Evolutionary conservation across 73 alveolate genomes (phyloP).

Genomic region (Paraurostyla sp.): DNA sequence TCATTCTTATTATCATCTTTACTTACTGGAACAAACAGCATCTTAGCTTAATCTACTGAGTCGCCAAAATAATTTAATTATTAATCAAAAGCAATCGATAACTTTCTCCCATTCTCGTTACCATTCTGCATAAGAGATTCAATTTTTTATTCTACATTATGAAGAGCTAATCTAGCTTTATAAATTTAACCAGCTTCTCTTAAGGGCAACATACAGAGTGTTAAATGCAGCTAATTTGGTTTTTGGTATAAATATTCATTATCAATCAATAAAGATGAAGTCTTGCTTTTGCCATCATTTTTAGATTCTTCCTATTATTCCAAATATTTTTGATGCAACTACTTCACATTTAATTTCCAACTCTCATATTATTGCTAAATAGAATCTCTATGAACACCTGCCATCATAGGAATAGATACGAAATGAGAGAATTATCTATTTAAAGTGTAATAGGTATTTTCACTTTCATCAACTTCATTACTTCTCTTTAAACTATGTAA

Average conservation of each 20-base stretch:
- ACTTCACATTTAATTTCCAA: background rate
- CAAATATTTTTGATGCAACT: too few relatives aligned
- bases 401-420: background rate
- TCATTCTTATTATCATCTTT: background rate
- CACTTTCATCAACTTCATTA: background rate
- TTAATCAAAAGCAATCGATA: background rate
- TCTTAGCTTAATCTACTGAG: background rate
- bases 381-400: background rate
- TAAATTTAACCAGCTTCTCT: slow-evolving; percentile 5
- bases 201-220: background rate
- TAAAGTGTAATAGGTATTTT: too few relatives aligned
- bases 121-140: too few relatives aligned
- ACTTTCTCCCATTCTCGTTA: too few relatives aligned
- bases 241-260: background rate
- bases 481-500: too few relatives aligned
- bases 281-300: background rate
- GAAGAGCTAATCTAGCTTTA: background rate
- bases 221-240: background rate
- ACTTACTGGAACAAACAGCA: background rate
- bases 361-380: background rate
- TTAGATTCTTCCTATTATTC: too few relatives aligned
- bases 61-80: background rate
- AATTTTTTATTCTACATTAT: background rate
- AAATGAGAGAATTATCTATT: background rate
- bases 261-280: background rate